phyloP scores from a whole-genome alignment of 345 rosid genomes.

The Eucalyptus leucophloia region DNA sequence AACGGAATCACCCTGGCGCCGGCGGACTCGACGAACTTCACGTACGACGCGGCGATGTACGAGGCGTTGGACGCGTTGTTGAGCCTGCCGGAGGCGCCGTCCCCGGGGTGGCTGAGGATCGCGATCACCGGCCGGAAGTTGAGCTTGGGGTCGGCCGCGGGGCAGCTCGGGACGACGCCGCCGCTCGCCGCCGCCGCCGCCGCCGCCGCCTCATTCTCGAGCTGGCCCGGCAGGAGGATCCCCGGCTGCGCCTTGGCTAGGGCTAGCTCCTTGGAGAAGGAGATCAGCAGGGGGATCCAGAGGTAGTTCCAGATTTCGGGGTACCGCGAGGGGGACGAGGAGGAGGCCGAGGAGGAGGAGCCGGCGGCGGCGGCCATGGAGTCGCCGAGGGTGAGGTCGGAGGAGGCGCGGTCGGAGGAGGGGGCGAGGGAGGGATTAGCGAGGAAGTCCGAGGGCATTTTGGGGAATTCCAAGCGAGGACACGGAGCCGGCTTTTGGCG shows the following conservation, averaged over 20 bases:
- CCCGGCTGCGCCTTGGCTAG: not conserved
- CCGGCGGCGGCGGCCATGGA: conserved; percentile 1
- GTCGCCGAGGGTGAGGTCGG: not conserved
- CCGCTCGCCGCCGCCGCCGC: not conserved
- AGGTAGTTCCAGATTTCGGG: conserved; percentile 34
- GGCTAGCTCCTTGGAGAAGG: conserved; percentile 29
- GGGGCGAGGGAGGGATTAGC: not conserved
- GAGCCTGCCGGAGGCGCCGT: conserved; percentile 81
- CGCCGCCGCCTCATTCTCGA: not conserved
- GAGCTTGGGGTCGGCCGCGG: conserved; percentile 35
- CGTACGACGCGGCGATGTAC: conserved; percentile 81
- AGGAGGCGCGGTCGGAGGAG: not conserved
- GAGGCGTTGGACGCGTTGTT: conserved; percentile 43
- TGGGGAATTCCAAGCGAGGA: not conserved
- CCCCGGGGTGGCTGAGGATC: conserved; percentile 79
- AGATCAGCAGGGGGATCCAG: conserved; percentile 33
- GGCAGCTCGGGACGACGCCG: conserved; percentile 15
- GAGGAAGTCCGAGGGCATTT: not conserved
- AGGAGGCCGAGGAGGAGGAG: conserved; percentile 3
- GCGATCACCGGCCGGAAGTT: conserved; percentile 78
- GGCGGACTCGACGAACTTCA: conserved; percentile 88
- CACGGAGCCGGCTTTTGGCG: not conserved
- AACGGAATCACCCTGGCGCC: conserved; percentile 94
- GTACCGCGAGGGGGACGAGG: not conserved
- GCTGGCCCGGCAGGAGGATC: not conserved